Conservation (phyloP, 2,329 filamentous ascomycete species). For the Remersonia thermophila region DNA sequence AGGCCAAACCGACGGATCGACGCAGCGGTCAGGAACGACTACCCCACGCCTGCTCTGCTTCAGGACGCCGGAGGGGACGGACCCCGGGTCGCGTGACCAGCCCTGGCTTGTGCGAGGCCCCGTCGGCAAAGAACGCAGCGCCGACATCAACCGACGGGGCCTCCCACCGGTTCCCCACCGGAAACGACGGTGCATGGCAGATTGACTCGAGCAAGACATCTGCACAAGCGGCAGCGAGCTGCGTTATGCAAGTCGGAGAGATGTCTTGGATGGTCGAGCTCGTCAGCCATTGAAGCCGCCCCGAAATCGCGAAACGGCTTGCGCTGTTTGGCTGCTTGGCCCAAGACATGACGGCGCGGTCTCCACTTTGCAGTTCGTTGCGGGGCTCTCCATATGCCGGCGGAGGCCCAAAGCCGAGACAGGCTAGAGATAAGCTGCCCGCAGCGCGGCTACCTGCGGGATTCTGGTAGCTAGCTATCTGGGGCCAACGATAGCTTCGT, state of each 20-base stretch:
- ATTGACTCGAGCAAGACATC: too few species aligned
- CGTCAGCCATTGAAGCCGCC: neutral
- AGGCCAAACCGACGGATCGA: too few species aligned
- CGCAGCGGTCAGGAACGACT: too few species aligned
- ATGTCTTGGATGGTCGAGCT: neutral
- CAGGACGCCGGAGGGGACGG: neutral
- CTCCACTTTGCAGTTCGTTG: neutral
- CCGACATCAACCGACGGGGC: slow-evolving; percentile 13
- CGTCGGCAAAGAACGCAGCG: slow-evolving; percentile 2
- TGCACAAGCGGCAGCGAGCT: too few species aligned
- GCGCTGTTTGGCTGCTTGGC: too few species aligned
- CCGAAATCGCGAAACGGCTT: too few species aligned
- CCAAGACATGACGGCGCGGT: too few species aligned
- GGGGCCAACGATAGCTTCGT: slow-evolving; percentile 17
- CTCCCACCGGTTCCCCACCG: too few species aligned
- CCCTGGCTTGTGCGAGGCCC: neutral
- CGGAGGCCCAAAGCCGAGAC: neutral
- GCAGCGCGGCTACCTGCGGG: slow-evolving; percentile 19
- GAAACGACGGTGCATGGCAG: too few species aligned
- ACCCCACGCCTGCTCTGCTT: too few species aligned
- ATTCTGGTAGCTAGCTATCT: slow-evolving; percentile 16
- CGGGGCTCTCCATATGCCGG: slow-evolving; percentile 7
- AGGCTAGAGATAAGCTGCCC: neutral
- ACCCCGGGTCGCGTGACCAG: slow-evolving; percentile 5
- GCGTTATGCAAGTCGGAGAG: too few species aligned